Conservation (phyloP, 2,329 filamentous ascomycete genomes). For the Lomentospora prolificans region DNA sequence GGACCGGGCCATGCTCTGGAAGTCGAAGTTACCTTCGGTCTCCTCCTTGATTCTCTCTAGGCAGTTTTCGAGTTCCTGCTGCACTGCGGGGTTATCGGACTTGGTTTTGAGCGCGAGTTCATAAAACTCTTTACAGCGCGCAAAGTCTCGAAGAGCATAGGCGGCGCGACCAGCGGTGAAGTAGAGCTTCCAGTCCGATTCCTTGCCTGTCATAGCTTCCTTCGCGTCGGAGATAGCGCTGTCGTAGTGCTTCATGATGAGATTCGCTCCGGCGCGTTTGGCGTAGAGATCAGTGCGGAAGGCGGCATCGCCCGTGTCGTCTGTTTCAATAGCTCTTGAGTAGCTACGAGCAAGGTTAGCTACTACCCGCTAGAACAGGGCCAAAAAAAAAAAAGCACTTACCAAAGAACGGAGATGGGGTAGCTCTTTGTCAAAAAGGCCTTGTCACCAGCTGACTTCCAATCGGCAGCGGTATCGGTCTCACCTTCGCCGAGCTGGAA, state of each 20-base stretch:
- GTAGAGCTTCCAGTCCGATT: constrained; percentile 23
- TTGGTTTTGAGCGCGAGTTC: constrained; percentile 17
- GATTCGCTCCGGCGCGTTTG: constrained; percentile 23
- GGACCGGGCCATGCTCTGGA: constrained; percentile 9
- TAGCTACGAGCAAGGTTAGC: constrained; percentile 18
- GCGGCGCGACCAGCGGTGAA: constrained; percentile 23
- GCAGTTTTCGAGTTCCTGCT: constrained; percentile 13
- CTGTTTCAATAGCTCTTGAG: constrained; percentile 21
- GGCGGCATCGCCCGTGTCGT: constrained; percentile 10
- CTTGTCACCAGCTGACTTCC: constrained; percentile 13
- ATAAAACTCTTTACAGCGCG: constrained; percentile 15
- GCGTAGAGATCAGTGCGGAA: constrained; percentile 16
- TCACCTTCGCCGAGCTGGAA: constrained; percentile 14
- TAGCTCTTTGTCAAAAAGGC: constrained; percentile 21
- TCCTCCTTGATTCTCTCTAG: constrained; percentile 11
- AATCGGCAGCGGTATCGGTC: constrained; percentile 13
- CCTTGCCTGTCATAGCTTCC: constrained; percentile 14
- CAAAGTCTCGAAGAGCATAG: constrained; percentile 24
- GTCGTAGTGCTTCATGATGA: constrained; percentile 23
- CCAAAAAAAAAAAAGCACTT: too few relatives aligned
- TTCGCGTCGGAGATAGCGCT: constrained; percentile 22
- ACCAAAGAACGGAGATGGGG: constrained; percentile 23
- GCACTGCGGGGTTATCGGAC: constrained; percentile 12
- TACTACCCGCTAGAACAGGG: too few relatives aligned
- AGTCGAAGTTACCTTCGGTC: constrained; percentile 13